These are phyloP conservation scores for Syzygium oleosum DNA, from an alignment of 345 rosid species.

Conservation along the genomic window DNA sequence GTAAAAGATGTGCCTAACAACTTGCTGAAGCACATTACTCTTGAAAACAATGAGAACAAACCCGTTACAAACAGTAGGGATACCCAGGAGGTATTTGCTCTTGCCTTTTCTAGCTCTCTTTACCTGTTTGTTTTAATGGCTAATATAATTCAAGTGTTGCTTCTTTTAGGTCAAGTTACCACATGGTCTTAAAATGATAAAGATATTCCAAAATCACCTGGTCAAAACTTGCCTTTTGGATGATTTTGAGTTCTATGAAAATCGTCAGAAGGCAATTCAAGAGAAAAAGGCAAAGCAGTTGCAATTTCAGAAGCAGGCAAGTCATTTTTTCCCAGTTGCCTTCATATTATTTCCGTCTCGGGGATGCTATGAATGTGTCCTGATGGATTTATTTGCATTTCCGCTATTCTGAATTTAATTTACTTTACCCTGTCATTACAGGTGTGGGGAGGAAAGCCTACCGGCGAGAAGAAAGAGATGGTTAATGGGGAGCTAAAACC, in stretches of 20 bases:
- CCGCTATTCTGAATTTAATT: background rate
- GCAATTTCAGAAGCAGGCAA: conserved; percentile 14
- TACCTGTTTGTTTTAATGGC: background rate
- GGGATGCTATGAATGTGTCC: background rate
- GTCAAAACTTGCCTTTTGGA: conserved; percentile 58
- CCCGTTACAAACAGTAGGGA: conserved; percentile 92
- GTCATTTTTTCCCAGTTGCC: background rate
- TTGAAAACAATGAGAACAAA: conserved; percentile 73
- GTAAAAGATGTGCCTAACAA: conserved; percentile 86
- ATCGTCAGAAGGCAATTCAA: conserved; percentile 61
- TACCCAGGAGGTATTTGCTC: conserved; percentile 66
- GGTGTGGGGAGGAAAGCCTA: conserved; percentile 9
- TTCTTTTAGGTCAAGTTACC: conserved; percentile 48
- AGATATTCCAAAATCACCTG: conserved; percentile 42
- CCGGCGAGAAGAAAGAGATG: background rate
- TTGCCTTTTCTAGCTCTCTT: background rate
- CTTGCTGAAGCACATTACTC: conserved; percentile 66
- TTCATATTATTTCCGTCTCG: background rate
- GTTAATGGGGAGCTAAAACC: conserved; percentile 3
- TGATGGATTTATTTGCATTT: background rate
- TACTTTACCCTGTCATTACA: background rate
- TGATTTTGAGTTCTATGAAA: conserved; percentile 73
- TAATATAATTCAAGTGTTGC: background rate
- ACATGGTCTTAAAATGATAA: conserved; percentile 64
- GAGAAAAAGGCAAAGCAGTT: conserved; percentile 55